Percentiles rank a stretch among this genome's conserved stretches.
phyloP scores from a whole-genome alignment of 2,329 filamentous ascomycete species.

The Pseudogymnoascus sp. region DNA sequence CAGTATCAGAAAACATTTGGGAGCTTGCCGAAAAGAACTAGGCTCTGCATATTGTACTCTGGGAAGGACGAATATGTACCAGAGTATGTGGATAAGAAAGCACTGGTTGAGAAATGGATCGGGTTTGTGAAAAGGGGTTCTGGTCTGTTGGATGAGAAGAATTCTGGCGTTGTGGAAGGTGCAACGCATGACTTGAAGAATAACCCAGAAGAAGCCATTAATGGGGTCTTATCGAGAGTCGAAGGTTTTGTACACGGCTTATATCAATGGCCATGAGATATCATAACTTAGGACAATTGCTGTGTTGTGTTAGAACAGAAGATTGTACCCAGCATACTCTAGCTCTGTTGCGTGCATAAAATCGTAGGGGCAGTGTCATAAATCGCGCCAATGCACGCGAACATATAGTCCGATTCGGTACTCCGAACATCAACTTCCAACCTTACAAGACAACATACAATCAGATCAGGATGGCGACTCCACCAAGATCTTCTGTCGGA shows the following conservation, averaged over 20 bases:
- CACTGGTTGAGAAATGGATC: slow-evolving; percentile 41
- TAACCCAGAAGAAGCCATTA: not conserved
- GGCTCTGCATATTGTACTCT: slow-evolving; percentile 41
- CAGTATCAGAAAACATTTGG: slow-evolving; percentile 50
- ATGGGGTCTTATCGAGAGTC: not conserved
- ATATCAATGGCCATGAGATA: no score
- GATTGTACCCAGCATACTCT: not conserved
- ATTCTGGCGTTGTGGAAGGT: slow-evolving; percentile 39
- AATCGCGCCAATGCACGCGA: slow-evolving; percentile 5
- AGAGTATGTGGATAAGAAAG: slow-evolving; percentile 36
- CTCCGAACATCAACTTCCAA: not conserved
- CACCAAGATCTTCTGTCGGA: not conserved
- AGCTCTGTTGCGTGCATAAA: not conserved
- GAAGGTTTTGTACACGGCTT: not conserved
- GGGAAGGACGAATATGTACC: slow-evolving; percentile 44
- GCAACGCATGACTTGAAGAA: slow-evolving; percentile 42
- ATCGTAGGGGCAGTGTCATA: not conserved
- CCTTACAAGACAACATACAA: not conserved
- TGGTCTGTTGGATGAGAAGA: slow-evolving; percentile 38
- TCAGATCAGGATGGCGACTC: not conserved
- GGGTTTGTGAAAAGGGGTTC: slow-evolving; percentile 33
- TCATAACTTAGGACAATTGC: not conserved
- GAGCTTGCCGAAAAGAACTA: slow-evolving; percentile 31
- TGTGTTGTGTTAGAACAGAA: not conserved
- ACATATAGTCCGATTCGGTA: not conserved